phyloP scores from a whole-genome alignment of 441 rosid species.

The Rhodomyrtus psidioides region DNA sequence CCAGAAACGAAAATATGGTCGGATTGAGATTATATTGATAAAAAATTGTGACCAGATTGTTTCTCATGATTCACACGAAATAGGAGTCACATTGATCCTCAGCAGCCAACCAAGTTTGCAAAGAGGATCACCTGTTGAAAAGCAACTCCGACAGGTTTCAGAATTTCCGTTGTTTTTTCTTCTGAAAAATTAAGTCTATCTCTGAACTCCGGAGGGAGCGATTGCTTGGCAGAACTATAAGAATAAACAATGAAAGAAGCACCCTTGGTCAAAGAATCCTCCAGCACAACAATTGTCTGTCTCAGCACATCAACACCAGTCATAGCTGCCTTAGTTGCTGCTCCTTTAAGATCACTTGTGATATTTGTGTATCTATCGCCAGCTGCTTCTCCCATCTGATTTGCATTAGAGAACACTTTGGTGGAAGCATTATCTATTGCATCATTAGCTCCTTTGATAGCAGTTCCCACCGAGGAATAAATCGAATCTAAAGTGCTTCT shows the following conservation, averaged over 20 bases:
- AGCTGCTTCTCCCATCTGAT: conserved; percentile 49
- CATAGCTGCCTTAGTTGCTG: conserved; percentile 39
- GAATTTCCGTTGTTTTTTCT: conserved; percentile 40
- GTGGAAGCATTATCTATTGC: conserved; percentile 43
- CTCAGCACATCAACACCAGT: conserved; percentile 56
- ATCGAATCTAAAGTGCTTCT: conserved; percentile 50
- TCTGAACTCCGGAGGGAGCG: conserved; percentile 64
- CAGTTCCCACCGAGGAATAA: conserved; percentile 46
- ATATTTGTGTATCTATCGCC: conserved; percentile 39
- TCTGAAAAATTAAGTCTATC: conserved; percentile 52
- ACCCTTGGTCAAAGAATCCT: conserved; percentile 56
- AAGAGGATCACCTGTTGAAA: conserved; percentile 52
- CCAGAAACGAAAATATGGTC: not conserved
- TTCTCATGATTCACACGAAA: not conserved
- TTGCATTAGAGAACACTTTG: conserved; percentile 35
- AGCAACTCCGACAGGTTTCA: conserved; percentile 53
- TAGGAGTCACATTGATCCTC: not conserved
- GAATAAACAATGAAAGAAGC: conserved; percentile 55
- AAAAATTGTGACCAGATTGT: not conserved
- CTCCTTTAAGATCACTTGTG: conserved; percentile 48
- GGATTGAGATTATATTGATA: not conserved
- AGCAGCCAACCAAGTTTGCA: not conserved
- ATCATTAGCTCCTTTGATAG: conserved; percentile 53
- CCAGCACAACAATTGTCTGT: conserved; percentile 45
- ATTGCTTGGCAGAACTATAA: conserved; percentile 62